Conservation (phyloP, 1,284 basidiomycete species). For the Thecaphora frezii region DNA sequence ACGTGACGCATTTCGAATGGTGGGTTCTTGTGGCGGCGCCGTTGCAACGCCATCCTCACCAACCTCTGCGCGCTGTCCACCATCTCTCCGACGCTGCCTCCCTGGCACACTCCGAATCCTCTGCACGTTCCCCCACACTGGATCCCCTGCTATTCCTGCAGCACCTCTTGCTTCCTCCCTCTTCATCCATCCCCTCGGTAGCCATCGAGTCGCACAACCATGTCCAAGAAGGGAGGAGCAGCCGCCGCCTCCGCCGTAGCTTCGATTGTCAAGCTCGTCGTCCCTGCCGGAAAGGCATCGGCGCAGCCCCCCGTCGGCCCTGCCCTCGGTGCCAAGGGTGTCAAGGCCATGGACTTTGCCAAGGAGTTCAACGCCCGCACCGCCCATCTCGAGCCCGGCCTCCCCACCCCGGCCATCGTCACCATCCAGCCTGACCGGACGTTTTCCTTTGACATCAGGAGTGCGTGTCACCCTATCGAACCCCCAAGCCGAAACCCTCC, state of each 20-base stretch:
- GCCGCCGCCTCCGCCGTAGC: slow-evolving; percentile 36
- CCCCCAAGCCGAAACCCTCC: too few species aligned
- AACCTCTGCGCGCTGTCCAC: too few species aligned
- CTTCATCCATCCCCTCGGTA: not conserved
- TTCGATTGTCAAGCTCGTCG: slow-evolving; percentile 68
- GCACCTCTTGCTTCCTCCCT: too few species aligned
- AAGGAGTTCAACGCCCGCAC: slow-evolving; percentile 71
- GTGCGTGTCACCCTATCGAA: slow-evolving; percentile 14
- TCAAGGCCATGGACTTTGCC: slow-evolving; percentile 99
- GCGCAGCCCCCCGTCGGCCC: slow-evolving; percentile 96
- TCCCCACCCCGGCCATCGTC: slow-evolving; percentile 86
- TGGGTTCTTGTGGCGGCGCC: too few species aligned
- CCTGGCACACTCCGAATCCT: too few species aligned
- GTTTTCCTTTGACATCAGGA: slow-evolving; percentile 72
- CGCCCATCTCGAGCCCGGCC: slow-evolving; percentile 81
- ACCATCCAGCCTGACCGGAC: slow-evolving; percentile 91
- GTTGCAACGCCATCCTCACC: too few species aligned
- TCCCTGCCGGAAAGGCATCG: slow-evolving; percentile 90
- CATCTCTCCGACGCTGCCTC: too few species aligned
- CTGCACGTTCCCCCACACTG: too few species aligned
- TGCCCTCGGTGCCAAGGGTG: slow-evolving; percentile 93
- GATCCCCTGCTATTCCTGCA: too few species aligned
- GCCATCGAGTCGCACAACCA: slow-evolving; percentile 7
- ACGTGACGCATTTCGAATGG: too few species aligned
- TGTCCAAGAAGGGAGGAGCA: slow-evolving; percentile 55